Evolutionary conservation across 768 basidiomycete genomes (phyloP).

Genomic region (Mrakia gelida): DNA sequence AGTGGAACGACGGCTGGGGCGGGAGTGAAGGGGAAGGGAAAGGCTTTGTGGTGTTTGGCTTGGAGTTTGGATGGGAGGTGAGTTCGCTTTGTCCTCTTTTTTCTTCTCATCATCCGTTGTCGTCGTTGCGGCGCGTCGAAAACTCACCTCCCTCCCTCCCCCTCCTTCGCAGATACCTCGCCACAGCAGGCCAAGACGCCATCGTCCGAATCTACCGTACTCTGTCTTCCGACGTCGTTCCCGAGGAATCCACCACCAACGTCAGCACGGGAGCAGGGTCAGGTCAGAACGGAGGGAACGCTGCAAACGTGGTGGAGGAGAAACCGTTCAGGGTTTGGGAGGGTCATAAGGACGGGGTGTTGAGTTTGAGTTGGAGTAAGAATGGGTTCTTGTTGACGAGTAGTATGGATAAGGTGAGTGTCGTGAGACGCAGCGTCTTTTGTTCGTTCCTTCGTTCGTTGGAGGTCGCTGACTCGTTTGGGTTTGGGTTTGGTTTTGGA

Average conservation of each 20-base stretch:
- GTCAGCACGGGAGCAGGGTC: not conserved
- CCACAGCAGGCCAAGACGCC: constrained; percentile 39
- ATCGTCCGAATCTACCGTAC: constrained; percentile 40
- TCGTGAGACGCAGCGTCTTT: not conserved
- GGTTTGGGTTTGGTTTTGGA: not conserved
- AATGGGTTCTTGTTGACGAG: constrained; percentile 40
- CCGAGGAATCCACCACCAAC: not conserved
- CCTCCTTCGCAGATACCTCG: constrained; percentile 33
- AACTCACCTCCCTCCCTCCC: too few species aligned
- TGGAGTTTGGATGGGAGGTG: constrained; percentile 35
- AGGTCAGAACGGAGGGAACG: not conserved
- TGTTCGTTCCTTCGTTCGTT: not conserved
- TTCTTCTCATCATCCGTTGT: not conserved
- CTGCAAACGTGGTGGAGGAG: constrained; percentile 34
- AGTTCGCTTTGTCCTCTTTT: not conserved
- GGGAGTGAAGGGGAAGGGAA: constrained; percentile 30
- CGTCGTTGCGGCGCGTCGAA: not conserved
- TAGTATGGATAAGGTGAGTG: constrained; percentile 38
- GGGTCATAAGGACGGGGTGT: constrained; percentile 39
- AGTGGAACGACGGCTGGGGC: not conserved
- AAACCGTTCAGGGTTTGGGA: constrained; percentile 35
- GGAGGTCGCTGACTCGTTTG: not conserved
- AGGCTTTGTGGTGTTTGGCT: constrained; percentile 39
- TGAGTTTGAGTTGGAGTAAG: constrained; percentile 41
- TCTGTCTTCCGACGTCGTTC: constrained; percentile 22